phyloP scores from a whole-genome alignment of 140 eudicot species.

The Flaveria floridana region DNA sequence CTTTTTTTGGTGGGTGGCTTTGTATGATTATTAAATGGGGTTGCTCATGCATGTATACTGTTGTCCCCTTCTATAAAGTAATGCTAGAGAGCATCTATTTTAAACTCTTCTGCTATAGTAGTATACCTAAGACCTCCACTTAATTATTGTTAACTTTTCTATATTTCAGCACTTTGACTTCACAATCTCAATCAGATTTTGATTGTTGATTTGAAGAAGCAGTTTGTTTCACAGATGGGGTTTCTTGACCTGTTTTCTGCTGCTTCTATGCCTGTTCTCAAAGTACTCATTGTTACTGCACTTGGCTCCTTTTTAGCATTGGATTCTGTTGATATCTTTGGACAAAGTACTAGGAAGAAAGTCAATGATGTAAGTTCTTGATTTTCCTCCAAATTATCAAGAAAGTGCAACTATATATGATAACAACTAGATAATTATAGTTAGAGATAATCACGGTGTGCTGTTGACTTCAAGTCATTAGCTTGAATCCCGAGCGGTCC shows the following conservation, averaged over 20 bases:
- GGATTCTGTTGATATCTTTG: conserved; percentile 42
- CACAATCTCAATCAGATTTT: not conserved
- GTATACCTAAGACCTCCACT: not conserved
- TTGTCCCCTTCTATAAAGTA: not conserved
- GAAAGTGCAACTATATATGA: not conserved
- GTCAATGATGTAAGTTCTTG: conserved; percentile 42
- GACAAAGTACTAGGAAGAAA: conserved; percentile 39
- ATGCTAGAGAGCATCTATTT: no score
- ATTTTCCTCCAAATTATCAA: conserved; percentile 13
- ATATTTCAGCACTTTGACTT: not conserved
- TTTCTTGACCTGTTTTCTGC: conserved; percentile 42
- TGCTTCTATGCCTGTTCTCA: conserved; percentile 57
- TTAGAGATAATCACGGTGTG: not conserved
- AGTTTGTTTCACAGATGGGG: conserved; percentile 33
- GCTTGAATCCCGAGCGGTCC: no score
- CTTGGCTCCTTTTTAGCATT: conserved; percentile 47
- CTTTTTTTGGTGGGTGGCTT: not conserved
- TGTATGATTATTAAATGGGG: not conserved
- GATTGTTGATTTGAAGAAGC: not conserved
- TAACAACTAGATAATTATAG: not conserved
- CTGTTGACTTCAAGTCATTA: not conserved
- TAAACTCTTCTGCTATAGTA: no score
- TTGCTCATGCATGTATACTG: not conserved
- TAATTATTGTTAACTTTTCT: not conserved
- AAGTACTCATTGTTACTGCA: conserved; percentile 42